Conservation (phyloP, 768 basidiomycete genomes). For the Paxillus rubicundulus region DNA sequence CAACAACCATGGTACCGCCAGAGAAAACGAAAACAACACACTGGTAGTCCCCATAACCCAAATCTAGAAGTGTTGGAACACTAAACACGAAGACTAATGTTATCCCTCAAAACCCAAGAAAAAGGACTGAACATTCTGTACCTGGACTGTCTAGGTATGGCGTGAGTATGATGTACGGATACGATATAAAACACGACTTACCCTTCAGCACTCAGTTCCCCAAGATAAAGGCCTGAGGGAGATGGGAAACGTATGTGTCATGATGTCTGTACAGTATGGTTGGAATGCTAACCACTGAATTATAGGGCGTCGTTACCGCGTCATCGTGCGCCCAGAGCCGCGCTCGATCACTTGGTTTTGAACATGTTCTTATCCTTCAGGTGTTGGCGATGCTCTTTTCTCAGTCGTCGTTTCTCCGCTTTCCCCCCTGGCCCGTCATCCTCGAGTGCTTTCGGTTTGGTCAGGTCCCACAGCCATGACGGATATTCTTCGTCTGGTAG, state of each 20-base stretch:
- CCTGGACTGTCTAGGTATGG: too few species aligned
- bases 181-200: too few species aligned
- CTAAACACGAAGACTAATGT: too few species aligned
- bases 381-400: slow-evolving; percentile 59
- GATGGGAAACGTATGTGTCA: too few species aligned
- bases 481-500: slow-evolving; percentile 83
- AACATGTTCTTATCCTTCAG: slow-evolving; percentile 87
- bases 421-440: slow-evolving; percentile 77
- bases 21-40: not conserved
- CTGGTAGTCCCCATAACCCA: not conserved
- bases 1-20: not conserved
- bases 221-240: too few species aligned
- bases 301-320: too few species aligned
- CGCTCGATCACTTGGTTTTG: slow-evolving; percentile 59
- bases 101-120: too few species aligned
- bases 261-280: too few species aligned
- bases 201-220: too few species aligned
- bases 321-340: not conserved
- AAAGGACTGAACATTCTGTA: too few species aligned
- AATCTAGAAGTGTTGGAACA: not conserved
- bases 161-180: too few species aligned
- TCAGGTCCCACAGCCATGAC: slow-evolving; percentile 81
- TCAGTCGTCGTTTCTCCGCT: slow-evolving; percentile 52
- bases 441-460: slow-evolving; percentile 55
- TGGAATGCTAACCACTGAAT: too few species aligned